Evolutionary conservation across 306 rosid species (phyloP), one percentile per base, ranked within the genome.

Genomic region (Trifolium subterraneum): DNA sequence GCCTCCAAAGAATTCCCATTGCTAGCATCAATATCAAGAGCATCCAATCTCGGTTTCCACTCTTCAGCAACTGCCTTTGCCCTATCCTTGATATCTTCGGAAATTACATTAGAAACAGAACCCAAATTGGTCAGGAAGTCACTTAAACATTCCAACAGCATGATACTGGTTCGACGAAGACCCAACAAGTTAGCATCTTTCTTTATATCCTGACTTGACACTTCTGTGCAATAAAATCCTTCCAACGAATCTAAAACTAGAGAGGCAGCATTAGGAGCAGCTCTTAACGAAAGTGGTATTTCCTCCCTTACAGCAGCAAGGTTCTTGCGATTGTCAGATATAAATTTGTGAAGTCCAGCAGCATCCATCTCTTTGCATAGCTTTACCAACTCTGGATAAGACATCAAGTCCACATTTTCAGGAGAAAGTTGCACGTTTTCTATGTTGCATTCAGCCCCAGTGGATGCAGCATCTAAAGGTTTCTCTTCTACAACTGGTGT

Each of bases 1-100:
- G 98, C 98, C 88, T 94, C 96, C 55, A 94, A 69, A 51, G 97
- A 91, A 87, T 91, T 94, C 77, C 97, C 98, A 78, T 92, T 90
- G 93, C 96, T 85, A 66, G 90, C 98, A 87, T 94, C 98, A 73
- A 90, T 76, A 66, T 94, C 97, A 70, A 94, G 96, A 55, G 88
- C 75, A 68, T 88, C 97, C 83, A 94, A 85, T 84, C 75, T 91
- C 16, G 98, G 98, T 65, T 91, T 94, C 98, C 98, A 94, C 78
- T 90, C 90, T 84, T 89, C 96, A 72, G 93, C 96, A 69, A 90
- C 87, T 76, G 77, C 73, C 81, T 88, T 90, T 27, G 98, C 98
- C 82, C 84, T 73, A 66, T 75, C 81, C 86, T 84, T 91, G 52
- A 88, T 81, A 78, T 88, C 87, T 68, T 87, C 87, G 16, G 96